Evolutionary conservation across 2,329 filamentous ascomycete species (phyloP), one percentile per base, ranked within the genome.

Genomic region (Coleophoma crateriformis): DNA sequence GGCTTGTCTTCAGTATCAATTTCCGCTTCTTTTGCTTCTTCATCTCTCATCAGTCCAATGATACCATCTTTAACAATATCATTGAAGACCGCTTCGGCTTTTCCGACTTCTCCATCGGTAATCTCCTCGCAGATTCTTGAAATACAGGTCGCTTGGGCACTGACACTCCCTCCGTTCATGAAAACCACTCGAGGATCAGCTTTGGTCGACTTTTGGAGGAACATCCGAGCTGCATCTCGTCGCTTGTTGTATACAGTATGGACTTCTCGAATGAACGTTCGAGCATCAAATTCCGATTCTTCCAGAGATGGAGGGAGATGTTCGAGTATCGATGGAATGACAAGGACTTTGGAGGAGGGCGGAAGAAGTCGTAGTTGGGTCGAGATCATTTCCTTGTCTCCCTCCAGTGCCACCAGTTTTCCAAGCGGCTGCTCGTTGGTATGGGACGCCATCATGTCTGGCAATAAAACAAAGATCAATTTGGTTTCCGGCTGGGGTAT

Each of bases 321-420:
- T 19, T 59, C 48, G 5, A 52, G 47, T 2, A 63, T 49, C 6
- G 57, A 46, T 0, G 81, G 80, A 2, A 85, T 67, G 34, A 83
- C 71, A 20, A 84, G 63, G 35, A 85, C 75, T 50, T 82, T 76
- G 0, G 76, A 66, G 1, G 79, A 84, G 3, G 71, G 72, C 8
- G 82, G 82, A 11, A 85, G 72, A 3, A 85, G 71, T 43, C 75
- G 75, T 37, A 85, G 66, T 57, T 85, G 82, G 3, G 78, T 82
- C 20, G 76, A 74, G 32, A 85, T 70, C 32, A 71, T 67, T 42
- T 82, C 75, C 20, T 65, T 58, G 33, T 78, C 71, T 6, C 82
- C 82, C 59, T 85, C 82, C 49, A 85, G 74, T 53, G 81, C 79
- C 47, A 85, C 71, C 47, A 85, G 65, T 59, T 72, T 77, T 43